These are phyloP conservation scores for Laguncularia racemosa DNA, from an alignment of 345 rosid species.

Conservation along the genomic window DNA sequence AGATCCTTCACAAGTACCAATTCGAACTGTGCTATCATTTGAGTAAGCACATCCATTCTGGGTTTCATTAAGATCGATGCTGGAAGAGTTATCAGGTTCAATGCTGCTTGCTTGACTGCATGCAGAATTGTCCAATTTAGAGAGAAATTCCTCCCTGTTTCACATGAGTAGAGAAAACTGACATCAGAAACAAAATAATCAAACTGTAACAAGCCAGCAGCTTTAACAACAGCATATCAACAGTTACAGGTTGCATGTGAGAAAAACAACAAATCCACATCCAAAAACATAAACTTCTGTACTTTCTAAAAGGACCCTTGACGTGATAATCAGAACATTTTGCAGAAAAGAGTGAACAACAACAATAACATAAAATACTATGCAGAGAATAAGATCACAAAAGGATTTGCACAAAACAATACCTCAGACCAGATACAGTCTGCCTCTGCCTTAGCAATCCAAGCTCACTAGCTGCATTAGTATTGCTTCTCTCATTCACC, in stretches of 20 bases:
- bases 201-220: not conserved
- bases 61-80: constrained; percentile 30
- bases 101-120: constrained; percentile 46
- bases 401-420: constrained; percentile 6
- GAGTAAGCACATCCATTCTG: constrained; percentile 36
- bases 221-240: no score
- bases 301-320: no score
- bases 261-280: no score
- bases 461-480: constrained; percentile 73
- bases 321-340: no score
- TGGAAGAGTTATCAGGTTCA: constrained; percentile 54
- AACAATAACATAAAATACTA: not conserved
- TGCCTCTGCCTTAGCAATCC: constrained; percentile 87
- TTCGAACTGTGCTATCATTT: constrained; percentile 22
- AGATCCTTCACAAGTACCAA: constrained; percentile 26
- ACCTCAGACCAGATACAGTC: constrained; percentile 93
- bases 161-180: not conserved
- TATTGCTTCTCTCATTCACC: constrained; percentile 45
- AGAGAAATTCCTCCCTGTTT: constrained; percentile 78
- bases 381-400: not conserved
- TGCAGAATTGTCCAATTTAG: constrained; percentile 58
- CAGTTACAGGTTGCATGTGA: no score
- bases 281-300: no score
- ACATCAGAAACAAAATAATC: constrained; percentile 1
- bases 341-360: not conserved